phyloP scores from a whole-genome alignment of 805 yeast species.

The Nakazawaea wyomingensis region DNA sequence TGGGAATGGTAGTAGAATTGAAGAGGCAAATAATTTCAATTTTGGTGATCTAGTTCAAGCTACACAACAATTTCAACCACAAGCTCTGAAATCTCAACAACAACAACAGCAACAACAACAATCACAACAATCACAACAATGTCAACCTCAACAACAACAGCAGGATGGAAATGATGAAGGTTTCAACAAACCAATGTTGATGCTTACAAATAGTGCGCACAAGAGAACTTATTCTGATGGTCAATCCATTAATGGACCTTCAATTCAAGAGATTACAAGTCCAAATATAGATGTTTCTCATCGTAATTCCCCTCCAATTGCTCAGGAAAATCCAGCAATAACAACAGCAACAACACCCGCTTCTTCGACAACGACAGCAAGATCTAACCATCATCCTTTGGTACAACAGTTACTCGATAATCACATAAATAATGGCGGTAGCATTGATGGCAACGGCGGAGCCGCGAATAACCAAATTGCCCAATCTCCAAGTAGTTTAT shows the following conservation, averaged over 20 bases:
- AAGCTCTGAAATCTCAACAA: neutral
- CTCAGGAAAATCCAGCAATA: too few relatives aligned
- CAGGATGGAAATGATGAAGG: neutral
- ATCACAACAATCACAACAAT: neutral
- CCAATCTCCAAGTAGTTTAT: slow-evolving; percentile 24
- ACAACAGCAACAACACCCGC: too few relatives aligned
- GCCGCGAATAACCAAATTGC: slow-evolving; percentile 8
- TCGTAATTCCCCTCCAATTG: slow-evolving; percentile 19
- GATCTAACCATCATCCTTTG: slow-evolving; percentile 10
- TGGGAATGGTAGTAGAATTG: slow-evolving; percentile 53
- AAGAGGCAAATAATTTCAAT: slow-evolving; percentile 21
- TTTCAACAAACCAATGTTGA: slow-evolving; percentile 12
- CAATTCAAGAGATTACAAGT: slow-evolving; percentile 13
- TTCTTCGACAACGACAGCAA: neutral
- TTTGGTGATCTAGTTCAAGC: slow-evolving; percentile 10
- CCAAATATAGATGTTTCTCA: slow-evolving; percentile 26
- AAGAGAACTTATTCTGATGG: neutral
- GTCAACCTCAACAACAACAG: neutral
- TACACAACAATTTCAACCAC: slow-evolving; percentile 13
- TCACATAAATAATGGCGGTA: slow-evolving; percentile 11
- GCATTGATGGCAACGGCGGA: too few relatives aligned
- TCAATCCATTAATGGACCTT: neutral
- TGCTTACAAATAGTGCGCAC: slow-evolving; percentile 14
- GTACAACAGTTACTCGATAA: slow-evolving; percentile 13
- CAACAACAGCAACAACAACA: neutral